phyloP scores from a whole-genome alignment of 208 protist species.

The Trypanosoma boissoni region DNA sequence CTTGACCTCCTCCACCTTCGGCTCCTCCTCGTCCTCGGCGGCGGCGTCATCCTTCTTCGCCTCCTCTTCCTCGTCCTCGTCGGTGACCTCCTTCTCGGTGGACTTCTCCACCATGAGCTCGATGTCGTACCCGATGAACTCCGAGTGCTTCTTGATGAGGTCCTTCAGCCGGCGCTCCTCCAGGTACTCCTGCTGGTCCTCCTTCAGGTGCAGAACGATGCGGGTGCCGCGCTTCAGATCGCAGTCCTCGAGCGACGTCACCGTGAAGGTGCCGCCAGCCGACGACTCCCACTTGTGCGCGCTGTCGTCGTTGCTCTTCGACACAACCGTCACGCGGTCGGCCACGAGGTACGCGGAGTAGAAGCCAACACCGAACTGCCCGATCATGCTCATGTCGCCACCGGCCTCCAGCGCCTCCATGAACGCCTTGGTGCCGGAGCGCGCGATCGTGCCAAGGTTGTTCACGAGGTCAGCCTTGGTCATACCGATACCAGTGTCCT shows the following conservation, averaged over 20 bases:
- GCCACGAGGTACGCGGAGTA: constrained; percentile 99
- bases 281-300: constrained; percentile 97
- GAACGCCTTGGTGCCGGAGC: constrained; percentile 98
- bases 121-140: constrained; percentile 99
- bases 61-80: constrained; percentile 91
- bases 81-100: constrained; percentile 94
- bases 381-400: constrained; percentile 98
- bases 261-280: constrained; percentile 97
- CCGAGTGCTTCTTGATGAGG: constrained; percentile 98
- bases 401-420: constrained; percentile 97
- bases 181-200: constrained; percentile 95
- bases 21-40: constrained; percentile 77
- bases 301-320: constrained; percentile 98
- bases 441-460: constrained; percentile 99
- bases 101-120: constrained; percentile 92
- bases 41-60: constrained; percentile 53
- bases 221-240: constrained; percentile 95
- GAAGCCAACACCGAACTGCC: constrained; percentile 99
- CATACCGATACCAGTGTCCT: constrained; percentile 99
- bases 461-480: constrained; percentile 98
- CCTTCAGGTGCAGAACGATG: constrained; percentile 97
- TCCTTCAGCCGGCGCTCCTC: constrained; percentile 96
- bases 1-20: constrained; percentile 87
- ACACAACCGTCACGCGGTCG: constrained; percentile 95
- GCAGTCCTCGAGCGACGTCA: constrained; percentile 79